These are phyloP conservation scores for Petasospora rhodanensis DNA, from an alignment of 1,139 yeast genomes.

Conservation along the genomic window DNA sequence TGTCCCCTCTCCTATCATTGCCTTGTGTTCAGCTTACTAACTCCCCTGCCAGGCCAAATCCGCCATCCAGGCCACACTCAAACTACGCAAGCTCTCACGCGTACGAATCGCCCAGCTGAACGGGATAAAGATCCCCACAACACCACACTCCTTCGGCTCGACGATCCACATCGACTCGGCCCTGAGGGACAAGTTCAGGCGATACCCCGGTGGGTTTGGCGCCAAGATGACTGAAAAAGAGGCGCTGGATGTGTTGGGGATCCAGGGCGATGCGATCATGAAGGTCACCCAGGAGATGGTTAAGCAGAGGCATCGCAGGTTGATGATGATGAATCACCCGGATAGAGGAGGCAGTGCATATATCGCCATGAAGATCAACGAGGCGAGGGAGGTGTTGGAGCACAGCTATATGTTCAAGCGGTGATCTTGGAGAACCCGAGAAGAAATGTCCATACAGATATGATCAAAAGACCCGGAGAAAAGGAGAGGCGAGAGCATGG, in stretches of 20 bases:
- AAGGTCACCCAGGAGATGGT: conserved; percentile 40
- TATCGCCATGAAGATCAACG: conserved; percentile 68
- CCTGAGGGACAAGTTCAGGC: conserved; percentile 33
- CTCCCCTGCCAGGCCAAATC: conserved; percentile 33
- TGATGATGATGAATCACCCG: conserved; percentile 72
- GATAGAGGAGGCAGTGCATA: conserved; percentile 73
- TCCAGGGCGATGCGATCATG: conserved; percentile 48
- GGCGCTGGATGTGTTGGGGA: conserved; percentile 52
- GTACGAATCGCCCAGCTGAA: conserved; percentile 55
- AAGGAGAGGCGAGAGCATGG: no score
- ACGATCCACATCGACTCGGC: conserved; percentile 21
- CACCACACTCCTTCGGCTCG: no score
- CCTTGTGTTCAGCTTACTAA: conserved; percentile 1
- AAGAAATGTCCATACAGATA: no score
- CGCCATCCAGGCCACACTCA: conserved; percentile 40
- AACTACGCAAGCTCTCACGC: conserved; percentile 43
- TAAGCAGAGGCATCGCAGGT: conserved; percentile 51
- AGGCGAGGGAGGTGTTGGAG: conserved; percentile 65
- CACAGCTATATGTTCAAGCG: conserved; percentile 38
- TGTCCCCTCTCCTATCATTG: not conserved
- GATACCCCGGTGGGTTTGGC: conserved; percentile 46
- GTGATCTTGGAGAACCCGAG: no score
- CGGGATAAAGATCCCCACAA: conserved; percentile 23
- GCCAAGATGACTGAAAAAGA: conserved; percentile 56
- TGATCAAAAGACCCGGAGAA: no score